Evolutionary conservation across 768 basidiomycete genomes (phyloP), one percentile per base, ranked within the genome.

Genomic region (Trametes cinnabarina): DNA sequence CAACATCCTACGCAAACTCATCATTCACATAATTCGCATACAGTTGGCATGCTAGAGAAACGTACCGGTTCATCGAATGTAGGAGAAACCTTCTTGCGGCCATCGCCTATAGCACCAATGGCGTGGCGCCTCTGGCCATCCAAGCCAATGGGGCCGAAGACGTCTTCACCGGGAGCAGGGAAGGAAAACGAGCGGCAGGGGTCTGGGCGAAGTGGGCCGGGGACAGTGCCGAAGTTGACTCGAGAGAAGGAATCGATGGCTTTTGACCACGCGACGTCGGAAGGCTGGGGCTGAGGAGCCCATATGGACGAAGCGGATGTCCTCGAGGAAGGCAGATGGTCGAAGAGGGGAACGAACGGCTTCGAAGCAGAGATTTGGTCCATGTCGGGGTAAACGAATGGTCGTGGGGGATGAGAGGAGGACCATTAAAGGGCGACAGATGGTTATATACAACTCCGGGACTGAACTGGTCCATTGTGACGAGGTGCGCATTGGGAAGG

Each of bases 51-150:
- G 63, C 65, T 56, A 57, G 64, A 5, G n/a, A 57, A 55, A 68
- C 78, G 58, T 66, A 85, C 84, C 43, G 72, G 77, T 63, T 85
- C 80, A 39, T 81, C 84, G 44, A 80, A 80, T 44, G 79, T 82
- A 4, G 85, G 81, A 47, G 74, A 79, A 50, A 73, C 75, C 69
- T 79, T 85, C 72, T 85, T 88, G 63, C 88, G 81, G 15, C 89
- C 90, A 65, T 92, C 90, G 44, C 90, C 90, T 68, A 92, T 85
- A 66, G 88, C 87, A 5, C 90, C 88, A 48, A 90, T 76, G 57
- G 73, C 71, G 63, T 70, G 77, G 62, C 82, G 82, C 60, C 76
- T 77, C 50, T 61, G 54, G 56, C 71, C 65, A 59, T 72, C 65
- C 50, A 71, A 65, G 10, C 77, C 77, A 28, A 79, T 68, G 1